Percentiles rank a stretch among this genome's conserved stretches.
phyloP scores from a whole-genome alignment of 192 early-diverging fungal species.

The Coemansia sp. region DNA sequence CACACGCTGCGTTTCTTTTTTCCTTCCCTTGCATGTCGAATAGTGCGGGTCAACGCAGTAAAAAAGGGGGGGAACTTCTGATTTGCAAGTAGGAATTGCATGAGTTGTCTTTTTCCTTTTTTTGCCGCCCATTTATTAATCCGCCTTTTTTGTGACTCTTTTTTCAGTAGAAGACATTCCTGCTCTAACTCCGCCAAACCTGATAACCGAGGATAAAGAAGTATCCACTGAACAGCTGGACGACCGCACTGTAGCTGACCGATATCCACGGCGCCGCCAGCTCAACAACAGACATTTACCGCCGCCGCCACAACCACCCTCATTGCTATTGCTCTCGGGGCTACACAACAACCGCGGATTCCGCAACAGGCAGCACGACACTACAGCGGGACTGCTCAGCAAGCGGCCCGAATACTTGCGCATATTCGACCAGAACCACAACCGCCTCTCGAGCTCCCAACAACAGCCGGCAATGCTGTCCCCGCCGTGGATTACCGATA shows the following conservation, averaged over 20 bases:
- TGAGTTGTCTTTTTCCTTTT: background rate
- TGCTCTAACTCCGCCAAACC: background rate
- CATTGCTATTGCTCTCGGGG: constrained; percentile 4
- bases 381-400: background rate
- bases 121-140: background rate
- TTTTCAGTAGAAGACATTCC: background rate
- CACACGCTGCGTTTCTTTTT: background rate
- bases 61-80: background rate
- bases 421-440: constrained; percentile 12
- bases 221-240: background rate
- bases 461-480: constrained; percentile 5
- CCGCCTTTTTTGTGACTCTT: background rate
- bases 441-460: background rate
- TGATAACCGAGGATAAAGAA: background rate
- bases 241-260: background rate
- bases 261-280: background rate
- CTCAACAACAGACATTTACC: background rate
- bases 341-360: background rate
- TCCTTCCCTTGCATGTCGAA: background rate
- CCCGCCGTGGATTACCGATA: background rate
- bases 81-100: background rate
- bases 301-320: background rate
- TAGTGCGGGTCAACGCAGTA: background rate
- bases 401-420: constrained; percentile 36
- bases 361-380: constrained; percentile 1